Base-by-base conservation (phyloP, 2,329 filamentous ascomycete genomes). In the Fusarium sacchari region DNA sequence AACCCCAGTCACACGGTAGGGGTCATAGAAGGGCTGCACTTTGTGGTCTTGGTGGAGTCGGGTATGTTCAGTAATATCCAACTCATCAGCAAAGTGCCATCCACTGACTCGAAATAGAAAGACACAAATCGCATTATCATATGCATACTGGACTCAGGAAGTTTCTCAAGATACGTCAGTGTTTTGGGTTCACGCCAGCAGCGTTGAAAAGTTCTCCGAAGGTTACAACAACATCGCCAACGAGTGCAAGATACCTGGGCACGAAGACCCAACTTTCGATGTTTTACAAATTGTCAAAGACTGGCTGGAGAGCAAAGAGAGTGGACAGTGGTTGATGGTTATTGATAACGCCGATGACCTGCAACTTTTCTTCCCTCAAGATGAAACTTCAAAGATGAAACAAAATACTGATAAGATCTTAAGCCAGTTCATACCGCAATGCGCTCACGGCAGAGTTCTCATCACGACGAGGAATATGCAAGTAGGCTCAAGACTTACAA, bases 381-480 rank as follows among this genome's bases (percentile, higher is more conserved):
- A 3, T 0, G 37, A 47, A 24, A 0, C 24, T 0, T 4, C 24
- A 0, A 34, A 43, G 4, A 1, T 36, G 13, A 28, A 30, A 10
- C 0, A 20, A 0, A 15, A 4, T 1, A 1, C 12, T 0, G 47
- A 44, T 0, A 56, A 40, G 1, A 40, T 12, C 9, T 4, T 67
- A 5, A 3, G 3, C 0, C n/a, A 52, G 42, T 67, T 73, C 24
- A 49, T 83, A n/a, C 81, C 81, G 0, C 71, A 81, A 5, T 81
- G 77, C 15, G 4, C 65, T 0, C 76, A 82, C 0, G 82, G 82
- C 6, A 71, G 74, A 1, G 43, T 81, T 17, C 75, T 84, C 0
- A 46, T 82, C 11, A 84, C 82, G 1, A 83, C 81, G 0, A 77
- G 81, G 34, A 81, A 82, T 28, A 80, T 80, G 58, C 71, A 82